Conservation (phyloP, 1,139 yeast species). For the Hyphopichia burtonii region DNA sequence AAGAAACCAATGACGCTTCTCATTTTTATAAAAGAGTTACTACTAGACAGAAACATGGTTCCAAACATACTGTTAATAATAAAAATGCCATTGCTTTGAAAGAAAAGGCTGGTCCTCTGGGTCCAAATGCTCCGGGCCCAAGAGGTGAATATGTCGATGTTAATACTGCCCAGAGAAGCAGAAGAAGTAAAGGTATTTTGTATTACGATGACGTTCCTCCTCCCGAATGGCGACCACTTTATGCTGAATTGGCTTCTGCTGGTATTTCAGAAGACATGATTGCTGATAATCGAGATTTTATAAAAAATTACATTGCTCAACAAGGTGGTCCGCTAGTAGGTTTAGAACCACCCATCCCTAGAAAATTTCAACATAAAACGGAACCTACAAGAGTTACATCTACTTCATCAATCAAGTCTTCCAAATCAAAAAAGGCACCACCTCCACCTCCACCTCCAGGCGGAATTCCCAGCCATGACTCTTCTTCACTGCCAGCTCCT, state of each 20-base stretch:
- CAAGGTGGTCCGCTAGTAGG: slow-evolving; percentile 88
- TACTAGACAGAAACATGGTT: slow-evolving; percentile 76
- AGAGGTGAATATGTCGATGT: slow-evolving; percentile 60
- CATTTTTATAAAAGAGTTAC: slow-evolving; percentile 78
- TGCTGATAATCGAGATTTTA: slow-evolving; percentile 80
- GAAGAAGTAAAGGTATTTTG: slow-evolving; percentile 58
- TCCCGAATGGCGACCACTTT: slow-evolving; percentile 79
- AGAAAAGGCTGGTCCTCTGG: slow-evolving; percentile 39
- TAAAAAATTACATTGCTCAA: slow-evolving; percentile 70
- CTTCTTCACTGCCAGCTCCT: slow-evolving; percentile 9
- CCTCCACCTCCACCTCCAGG: slow-evolving; percentile 48
- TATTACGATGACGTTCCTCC: slow-evolving; percentile 83
- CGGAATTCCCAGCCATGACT: slow-evolving; percentile 3
- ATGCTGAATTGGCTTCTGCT: slow-evolving; percentile 68
- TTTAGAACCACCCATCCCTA: slow-evolving; percentile 79
- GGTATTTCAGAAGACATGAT: slow-evolving; percentile 90
- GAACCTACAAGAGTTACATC: slow-evolving; percentile 10
- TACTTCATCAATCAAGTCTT: slow-evolving; percentile 8
- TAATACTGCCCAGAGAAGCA: slow-evolving; percentile 53
- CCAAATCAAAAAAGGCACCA: slow-evolving; percentile 39
- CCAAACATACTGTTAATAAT: slow-evolving; percentile 80
- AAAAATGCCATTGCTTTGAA: slow-evolving; percentile 84
- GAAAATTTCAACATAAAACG: slow-evolving; percentile 43
- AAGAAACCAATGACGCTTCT: slow-evolving; percentile 84
- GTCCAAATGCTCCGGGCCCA: slow-evolving; percentile 56